Evolutionary conservation across 495 filamentous ascomycete genomes (phyloP).

Genomic region (Tirmania nivea): DNA sequence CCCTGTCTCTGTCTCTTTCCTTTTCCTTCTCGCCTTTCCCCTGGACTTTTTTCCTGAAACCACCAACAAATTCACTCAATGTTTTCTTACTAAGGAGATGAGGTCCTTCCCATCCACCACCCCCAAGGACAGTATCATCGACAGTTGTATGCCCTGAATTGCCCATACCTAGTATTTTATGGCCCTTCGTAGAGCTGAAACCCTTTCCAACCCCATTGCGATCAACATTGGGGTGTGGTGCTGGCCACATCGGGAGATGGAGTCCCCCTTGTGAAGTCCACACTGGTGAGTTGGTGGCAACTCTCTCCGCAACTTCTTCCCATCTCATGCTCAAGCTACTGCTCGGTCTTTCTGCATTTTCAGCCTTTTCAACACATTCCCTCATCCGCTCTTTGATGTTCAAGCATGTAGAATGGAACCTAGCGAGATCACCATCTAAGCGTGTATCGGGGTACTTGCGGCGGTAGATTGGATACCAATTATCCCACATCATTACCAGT

Average conservation of each 20-base stretch:
- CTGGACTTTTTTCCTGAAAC: constrained; percentile 21
- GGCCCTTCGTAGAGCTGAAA: constrained; percentile 8
- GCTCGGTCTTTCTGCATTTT: constrained; percentile 44
- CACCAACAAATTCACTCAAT: constrained; percentile 17
- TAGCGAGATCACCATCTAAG: constrained; percentile 35
- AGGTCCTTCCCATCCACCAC: constrained; percentile 5
- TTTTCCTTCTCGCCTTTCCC: constrained; percentile 22
- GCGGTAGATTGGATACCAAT: constrained; percentile 29
- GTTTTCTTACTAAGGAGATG: constrained; percentile 11
- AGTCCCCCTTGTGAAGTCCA: background rate
- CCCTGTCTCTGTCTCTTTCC: background rate
- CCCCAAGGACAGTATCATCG: constrained; percentile 6
- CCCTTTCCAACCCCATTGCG: constrained; percentile 7
- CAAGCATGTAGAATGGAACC: constrained; percentile 56
- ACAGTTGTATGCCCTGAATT: background rate
- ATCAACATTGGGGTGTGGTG: constrained; percentile 9
- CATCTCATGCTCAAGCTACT: constrained; percentile 40
- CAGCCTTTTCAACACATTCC: constrained; percentile 42
- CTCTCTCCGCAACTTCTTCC: constrained; percentile 52
- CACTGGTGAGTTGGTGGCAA: constrained; percentile 21
- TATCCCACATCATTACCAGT: constrained; percentile 76
- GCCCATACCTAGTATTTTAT: constrained; percentile 1
- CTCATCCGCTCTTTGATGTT: constrained; percentile 49
- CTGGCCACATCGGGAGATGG: constrained; percentile 6
- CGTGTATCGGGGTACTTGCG: constrained; percentile 20